These are phyloP conservation scores for Mycena epipterygia DNA, from an alignment of 768 basidiomycete genomes.

Conservation along the genomic window DNA sequence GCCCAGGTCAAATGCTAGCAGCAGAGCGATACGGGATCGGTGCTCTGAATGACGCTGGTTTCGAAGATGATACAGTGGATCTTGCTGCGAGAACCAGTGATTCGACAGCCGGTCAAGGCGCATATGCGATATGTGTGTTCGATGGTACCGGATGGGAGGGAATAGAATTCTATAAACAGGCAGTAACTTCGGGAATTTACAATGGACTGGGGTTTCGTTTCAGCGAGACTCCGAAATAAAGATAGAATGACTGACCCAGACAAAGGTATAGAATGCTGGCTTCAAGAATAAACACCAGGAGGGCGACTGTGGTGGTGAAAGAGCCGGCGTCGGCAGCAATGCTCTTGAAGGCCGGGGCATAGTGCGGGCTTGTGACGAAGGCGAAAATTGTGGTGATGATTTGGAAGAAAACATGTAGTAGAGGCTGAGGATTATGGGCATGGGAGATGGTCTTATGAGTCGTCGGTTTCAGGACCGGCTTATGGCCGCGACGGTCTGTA, in stretches of 20 bases:
- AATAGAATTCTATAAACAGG: neutral
- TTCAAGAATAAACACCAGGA: neutral
- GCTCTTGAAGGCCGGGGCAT: neutral
- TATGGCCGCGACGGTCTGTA: neutral
- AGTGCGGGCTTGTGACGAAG: neutral
- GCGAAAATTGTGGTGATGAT: neutral
- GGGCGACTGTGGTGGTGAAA: neutral
- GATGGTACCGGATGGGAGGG: neutral
- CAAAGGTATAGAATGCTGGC: neutral
- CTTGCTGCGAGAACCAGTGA: neutral
- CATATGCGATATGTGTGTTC: constrained; percentile 4
- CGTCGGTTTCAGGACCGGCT: neutral
- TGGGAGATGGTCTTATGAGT: neutral
- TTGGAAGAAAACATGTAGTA: no score
- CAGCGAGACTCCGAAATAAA: no score
- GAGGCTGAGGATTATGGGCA: neutral
- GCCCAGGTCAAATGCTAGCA: no score
- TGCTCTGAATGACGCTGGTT: neutral
- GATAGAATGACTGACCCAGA: neutral
- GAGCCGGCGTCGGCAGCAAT: neutral
- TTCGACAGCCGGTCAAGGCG: neutral
- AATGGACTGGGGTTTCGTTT: neutral
- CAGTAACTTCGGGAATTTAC: neutral
- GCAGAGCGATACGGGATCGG: no score
- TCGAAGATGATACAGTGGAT: neutral